These are phyloP conservation scores for Lipomyces kockii DNA, from an alignment of 805 yeast genomes.

Conservation along the genomic window DNA sequence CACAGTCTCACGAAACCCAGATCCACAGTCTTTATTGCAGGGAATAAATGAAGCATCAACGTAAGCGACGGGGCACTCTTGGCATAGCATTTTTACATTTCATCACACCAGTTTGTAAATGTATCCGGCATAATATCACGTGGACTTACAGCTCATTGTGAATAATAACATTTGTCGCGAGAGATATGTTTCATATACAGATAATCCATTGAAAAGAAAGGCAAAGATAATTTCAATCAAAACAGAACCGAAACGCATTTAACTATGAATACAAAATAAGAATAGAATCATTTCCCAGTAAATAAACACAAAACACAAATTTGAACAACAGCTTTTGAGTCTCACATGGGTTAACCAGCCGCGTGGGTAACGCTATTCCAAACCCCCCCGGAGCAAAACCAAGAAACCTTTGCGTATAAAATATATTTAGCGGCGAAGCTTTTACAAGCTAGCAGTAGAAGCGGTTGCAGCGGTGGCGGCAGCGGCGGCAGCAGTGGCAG, in stretches of 20 bases:
- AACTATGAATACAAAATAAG: neutral
- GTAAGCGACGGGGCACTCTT: neutral
- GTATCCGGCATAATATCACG: neutral
- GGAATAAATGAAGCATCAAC: neutral
- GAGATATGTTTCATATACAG: neutral
- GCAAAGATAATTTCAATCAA: neutral
- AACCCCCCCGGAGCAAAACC: neutral
- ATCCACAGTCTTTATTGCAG: constrained; percentile 51
- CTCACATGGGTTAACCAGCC: neutral
- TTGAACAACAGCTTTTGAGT: neutral
- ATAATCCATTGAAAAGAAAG: neutral
- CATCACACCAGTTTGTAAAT: too few relatives aligned
- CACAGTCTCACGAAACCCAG: constrained; percentile 74
- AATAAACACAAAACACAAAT: neutral
- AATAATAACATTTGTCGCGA: neutral
- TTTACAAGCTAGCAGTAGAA: neutral
- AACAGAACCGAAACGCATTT: constrained; percentile 1
- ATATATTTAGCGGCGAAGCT: too few relatives aligned
- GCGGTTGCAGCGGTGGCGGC: neutral
- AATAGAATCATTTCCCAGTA: neutral
- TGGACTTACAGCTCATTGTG: neutral
- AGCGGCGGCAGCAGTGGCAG: neutral
- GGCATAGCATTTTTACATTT: too few relatives aligned
- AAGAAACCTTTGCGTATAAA: neutral
- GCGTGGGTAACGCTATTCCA: neutral